These are phyloP conservation scores for Byssochlamys sp. DNA, from an alignment of 2,329 filamentous ascomycete species.

Conservation along the genomic window DNA sequence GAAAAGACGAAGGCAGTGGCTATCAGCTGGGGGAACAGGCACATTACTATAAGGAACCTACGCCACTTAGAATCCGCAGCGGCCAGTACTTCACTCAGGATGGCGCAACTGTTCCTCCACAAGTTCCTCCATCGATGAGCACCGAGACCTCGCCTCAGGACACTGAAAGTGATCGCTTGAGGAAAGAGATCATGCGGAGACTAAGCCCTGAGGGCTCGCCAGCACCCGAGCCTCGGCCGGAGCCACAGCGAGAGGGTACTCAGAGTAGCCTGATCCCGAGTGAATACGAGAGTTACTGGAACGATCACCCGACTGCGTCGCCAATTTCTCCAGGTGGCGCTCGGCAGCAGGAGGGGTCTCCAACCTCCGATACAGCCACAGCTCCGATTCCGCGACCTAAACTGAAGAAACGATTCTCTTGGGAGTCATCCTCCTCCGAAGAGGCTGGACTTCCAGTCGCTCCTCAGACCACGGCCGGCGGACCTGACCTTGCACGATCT, in stretches of 20 bases:
- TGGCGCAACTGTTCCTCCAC: conserved; percentile 17
- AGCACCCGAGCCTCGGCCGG: conserved; percentile 9
- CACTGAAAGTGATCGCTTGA: conserved; percentile 35
- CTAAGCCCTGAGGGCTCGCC: conserved; percentile 31
- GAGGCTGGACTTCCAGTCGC: neutral
- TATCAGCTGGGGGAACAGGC: neutral
- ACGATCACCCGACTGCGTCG: conserved; percentile 10
- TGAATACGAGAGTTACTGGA: conserved; percentile 32
- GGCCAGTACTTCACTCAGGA: conserved; percentile 9
- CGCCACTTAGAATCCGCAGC: conserved; percentile 24
- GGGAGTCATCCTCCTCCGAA: conserved; percentile 22
- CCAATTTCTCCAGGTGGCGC: conserved; percentile 8
- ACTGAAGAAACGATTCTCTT: conserved; percentile 35
- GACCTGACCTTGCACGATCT: neutral
- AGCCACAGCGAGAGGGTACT: conserved; percentile 4
- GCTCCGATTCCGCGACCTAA: conserved; percentile 12
- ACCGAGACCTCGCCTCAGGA: conserved; percentile 28
- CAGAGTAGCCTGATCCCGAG: conserved; percentile 22
- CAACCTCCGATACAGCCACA: conserved; percentile 6
- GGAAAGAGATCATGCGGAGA: conserved; percentile 41
- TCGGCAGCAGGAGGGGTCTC: conserved; percentile 6
- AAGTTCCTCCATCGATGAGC: conserved; percentile 23
- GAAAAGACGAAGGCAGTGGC: neutral
- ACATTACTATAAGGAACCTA: neutral
- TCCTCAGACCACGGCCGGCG: neutral